Percentiles rank a stretch among this genome's conserved stretches.
Conservation (phyloP, 441 rosid genomes). For the Hura crepitans region DNA sequence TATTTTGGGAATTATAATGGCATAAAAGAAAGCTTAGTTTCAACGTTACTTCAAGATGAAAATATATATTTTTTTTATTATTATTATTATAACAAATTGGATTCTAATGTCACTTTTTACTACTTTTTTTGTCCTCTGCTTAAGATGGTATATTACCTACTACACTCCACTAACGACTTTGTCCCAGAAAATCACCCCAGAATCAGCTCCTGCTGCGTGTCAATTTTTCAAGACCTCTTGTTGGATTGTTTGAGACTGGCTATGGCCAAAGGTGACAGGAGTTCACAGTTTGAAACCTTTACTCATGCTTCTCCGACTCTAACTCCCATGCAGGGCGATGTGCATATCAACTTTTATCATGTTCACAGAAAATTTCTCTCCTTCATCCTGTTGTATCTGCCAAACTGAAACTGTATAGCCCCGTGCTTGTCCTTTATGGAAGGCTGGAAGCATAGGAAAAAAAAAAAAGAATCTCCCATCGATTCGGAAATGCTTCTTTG, state of each 20-base stretch:
- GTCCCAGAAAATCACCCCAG: neutral
- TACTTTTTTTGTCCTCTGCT: neutral
- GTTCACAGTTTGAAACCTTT: neutral
- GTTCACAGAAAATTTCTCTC: neutral
- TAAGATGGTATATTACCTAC: constrained; percentile 18
- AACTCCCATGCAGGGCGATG: no score
- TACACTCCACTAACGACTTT: constrained; percentile 15
- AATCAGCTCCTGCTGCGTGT: neutral
- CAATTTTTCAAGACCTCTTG: neutral
- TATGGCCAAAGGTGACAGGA: neutral
- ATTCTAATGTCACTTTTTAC: constrained; percentile 1
- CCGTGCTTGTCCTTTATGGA: neutral
- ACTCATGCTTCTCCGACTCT: neutral
- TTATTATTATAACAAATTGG: constrained; percentile 9
- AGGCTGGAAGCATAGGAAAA: neutral
- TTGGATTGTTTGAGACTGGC: neutral
- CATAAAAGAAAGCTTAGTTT: constrained; percentile 41
- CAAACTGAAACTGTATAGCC: neutral
- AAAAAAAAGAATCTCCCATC: constrained; percentile 45
- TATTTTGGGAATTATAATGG: constrained; percentile 16
- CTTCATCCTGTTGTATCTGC: neutral
- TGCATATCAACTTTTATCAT: neutral
- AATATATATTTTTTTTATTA: no score
- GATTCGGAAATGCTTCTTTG: constrained; percentile 77
- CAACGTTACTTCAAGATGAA: constrained; percentile 45